Base-by-base conservation (phyloP, 2,329 filamentous ascomycete genomes). In the Diaporthe ampelina region DNA sequence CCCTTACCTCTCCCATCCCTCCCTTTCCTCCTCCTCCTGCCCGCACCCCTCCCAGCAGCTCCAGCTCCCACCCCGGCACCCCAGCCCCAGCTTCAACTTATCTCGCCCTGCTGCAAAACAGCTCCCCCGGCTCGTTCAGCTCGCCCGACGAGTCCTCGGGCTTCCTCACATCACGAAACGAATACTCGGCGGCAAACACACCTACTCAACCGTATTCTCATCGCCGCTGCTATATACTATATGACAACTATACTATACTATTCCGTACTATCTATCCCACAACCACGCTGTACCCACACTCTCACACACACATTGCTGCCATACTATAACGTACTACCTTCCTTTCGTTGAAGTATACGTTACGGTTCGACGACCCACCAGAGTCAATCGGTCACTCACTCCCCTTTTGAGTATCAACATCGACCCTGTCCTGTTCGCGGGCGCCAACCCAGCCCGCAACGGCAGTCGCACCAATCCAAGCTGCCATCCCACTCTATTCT, bases 381-480 rank as follows among this genome's bases (percentile, higher is more conserved):
- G 48, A 68, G 45, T 54, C 63, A 54, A 68, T 68, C 63, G 63
- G 63, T 40, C 63, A 37, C 57, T 26, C 63, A 37, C 57, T 43
- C 26, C 37, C 40, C 40, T 26, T 15, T 63, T 29, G 37, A 70
- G 70, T 63, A 40, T 72, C 45, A 32, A 52, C n/a, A n/a, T 24
- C 29, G 43, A 43, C 37, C 37, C 43, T 65, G 59, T 32, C 29
- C 40, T 61, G 45, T 63, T 63, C 57, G 57, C 59, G 70, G n/a
- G 37, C 70, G 59, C 32, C 57, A 58, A 32, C 54, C 70, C 70
- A 63, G 57, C 57, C 59, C 48, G 43, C 70, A 63, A 58, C 70
- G 57, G 57, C 26, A 56, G 57, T 72, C 54, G 70, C 57, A 72
- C 70, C 70, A 72, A 63, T 72, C 70, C 57, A 43, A 63, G 70